Conservation (phyloP, 2,329 filamentous ascomycete species). For the Ophiosphaerella narmari region DNA sequence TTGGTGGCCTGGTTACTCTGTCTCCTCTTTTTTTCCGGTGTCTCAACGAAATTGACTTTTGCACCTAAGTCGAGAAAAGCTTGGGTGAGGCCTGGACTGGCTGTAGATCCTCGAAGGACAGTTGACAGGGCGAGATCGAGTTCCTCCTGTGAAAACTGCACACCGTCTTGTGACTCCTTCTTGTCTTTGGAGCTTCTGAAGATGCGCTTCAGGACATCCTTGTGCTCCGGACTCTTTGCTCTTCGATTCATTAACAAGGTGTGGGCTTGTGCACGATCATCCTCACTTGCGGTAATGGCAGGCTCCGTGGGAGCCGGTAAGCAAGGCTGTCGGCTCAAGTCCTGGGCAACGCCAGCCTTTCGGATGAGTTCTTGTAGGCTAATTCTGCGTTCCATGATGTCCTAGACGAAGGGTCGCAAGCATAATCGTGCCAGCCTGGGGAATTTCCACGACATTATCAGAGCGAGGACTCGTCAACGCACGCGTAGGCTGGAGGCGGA, state of each 20-base stretch:
- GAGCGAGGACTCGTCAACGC: constrained; percentile 7
- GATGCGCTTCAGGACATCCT: constrained; percentile 40
- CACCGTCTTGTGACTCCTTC: constrained; percentile 34
- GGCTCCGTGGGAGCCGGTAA: constrained; percentile 39
- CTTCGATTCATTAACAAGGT: constrained; percentile 38
- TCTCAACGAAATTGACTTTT: constrained; percentile 38
- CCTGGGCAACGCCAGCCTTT: constrained; percentile 32
- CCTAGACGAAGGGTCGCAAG: not conserved
- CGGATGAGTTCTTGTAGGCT: constrained; percentile 37
- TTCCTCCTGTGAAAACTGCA: constrained; percentile 41
- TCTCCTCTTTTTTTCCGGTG: constrained; percentile 22
- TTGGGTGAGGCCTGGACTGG: constrained; percentile 38
- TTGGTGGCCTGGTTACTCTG: constrained; percentile 21
- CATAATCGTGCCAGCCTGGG: constrained; percentile 7
- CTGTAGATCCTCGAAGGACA: constrained; percentile 35
- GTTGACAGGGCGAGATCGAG: constrained; percentile 42
- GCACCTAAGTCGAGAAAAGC: constrained; percentile 41
- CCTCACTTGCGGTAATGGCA: constrained; percentile 34
- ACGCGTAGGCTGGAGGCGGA: constrained; percentile 24
- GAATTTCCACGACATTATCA: constrained; percentile 4
- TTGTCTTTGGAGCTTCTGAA: constrained; percentile 45
- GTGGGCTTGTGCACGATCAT: constrained; percentile 37
- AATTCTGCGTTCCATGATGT: constrained; percentile 33
- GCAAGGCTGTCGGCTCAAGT: constrained; percentile 35
- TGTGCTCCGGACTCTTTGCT: constrained; percentile 34